Percentiles rank a stretch among this genome's conserved stretches.
Conservation (phyloP, 2,329 filamentous ascomycete genomes). For the Penicillium oxalicum region DNA sequence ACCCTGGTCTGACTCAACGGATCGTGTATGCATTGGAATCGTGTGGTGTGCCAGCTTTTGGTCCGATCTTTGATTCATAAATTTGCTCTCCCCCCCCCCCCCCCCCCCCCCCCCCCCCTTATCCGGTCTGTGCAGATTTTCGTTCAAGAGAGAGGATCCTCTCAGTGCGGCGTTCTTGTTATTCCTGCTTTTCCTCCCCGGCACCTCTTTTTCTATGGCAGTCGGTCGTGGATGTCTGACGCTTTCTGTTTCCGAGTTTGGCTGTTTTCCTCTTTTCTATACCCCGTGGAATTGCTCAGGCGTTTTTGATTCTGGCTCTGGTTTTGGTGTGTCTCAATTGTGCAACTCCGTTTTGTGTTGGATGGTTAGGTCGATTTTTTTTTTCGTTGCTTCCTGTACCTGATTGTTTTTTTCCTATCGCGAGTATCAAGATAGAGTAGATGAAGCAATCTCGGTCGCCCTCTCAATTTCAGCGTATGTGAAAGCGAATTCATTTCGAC, state of each 20-base stretch:
- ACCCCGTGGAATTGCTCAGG: background rate
- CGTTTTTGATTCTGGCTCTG: background rate
- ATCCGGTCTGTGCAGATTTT: too few species aligned
- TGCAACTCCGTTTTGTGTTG: too few species aligned
- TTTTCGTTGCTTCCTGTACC: too few species aligned
- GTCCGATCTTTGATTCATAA: slow-evolving; percentile 67
- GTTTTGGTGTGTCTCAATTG: background rate
- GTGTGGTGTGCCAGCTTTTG: slow-evolving; percentile 61
- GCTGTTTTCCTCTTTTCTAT: background rate
- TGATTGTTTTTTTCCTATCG: too few species aligned
- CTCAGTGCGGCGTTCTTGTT: background rate
- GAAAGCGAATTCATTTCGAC: too few species aligned
- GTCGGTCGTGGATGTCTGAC: too few species aligned
- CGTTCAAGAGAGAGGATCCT: background rate
- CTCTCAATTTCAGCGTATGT: too few species aligned
- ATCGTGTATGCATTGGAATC: slow-evolving; percentile 64
- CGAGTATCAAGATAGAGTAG: too few species aligned
- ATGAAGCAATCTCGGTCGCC: too few species aligned
- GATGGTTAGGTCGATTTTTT: too few species aligned
- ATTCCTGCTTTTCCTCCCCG: background rate
- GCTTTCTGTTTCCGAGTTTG: background rate
- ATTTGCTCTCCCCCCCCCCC: background rate
- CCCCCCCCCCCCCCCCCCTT: background rate
- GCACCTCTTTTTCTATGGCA: background rate
- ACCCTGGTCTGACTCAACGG: slow-evolving; percentile 60